phyloP scores from a whole-genome alignment of 225 moss, liverwort and hornwort species.

The Marchantia paleacea region DNA sequence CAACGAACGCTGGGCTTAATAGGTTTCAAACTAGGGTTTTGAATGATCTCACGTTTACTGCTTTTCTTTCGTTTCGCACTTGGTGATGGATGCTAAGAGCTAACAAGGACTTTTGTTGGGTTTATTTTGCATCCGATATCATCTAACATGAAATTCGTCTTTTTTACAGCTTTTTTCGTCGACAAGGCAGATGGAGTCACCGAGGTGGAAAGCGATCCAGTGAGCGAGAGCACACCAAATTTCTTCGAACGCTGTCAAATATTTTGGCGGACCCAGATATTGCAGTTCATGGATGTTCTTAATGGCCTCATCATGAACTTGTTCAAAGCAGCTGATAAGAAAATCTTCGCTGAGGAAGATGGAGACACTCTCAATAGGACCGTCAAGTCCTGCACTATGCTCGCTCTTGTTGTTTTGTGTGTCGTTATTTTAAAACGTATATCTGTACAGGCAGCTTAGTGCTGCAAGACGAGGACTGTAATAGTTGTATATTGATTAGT shows the following conservation, averaged over 20 bases:
- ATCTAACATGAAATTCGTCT: not conserved
- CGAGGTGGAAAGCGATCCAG: constrained; percentile 12
- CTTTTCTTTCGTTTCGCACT: not conserved
- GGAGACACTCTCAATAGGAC: constrained; percentile 58
- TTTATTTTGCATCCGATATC: not conserved
- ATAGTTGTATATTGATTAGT: constrained; percentile 11
- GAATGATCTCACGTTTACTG: not conserved
- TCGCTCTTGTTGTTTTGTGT: constrained; percentile 75
- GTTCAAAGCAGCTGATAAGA: constrained; percentile 63
- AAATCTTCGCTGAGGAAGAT: constrained; percentile 49
- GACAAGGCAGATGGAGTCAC: constrained; percentile 7
- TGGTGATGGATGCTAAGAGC: not conserved
- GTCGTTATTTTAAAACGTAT: constrained; percentile 70
- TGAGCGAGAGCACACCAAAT: constrained; percentile 29
- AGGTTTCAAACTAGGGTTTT: not conserved
- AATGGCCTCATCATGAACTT: constrained; percentile 62
- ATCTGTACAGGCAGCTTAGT: constrained; percentile 36
- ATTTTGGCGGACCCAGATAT: constrained; percentile 62
- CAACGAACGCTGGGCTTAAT: not conserved
- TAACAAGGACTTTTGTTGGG: not conserved
- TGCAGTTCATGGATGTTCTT: constrained; percentile 59
- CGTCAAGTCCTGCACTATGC: constrained; percentile 77
- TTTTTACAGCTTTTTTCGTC: not conserved
- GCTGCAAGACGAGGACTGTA: constrained; percentile 9
- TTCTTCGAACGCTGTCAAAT: constrained; percentile 50